Evolutionary conservation across 2,329 filamentous ascomycete genomes (phyloP), one percentile per base, ranked within the genome.

Genomic region (Phialophora chinensis): DNA sequence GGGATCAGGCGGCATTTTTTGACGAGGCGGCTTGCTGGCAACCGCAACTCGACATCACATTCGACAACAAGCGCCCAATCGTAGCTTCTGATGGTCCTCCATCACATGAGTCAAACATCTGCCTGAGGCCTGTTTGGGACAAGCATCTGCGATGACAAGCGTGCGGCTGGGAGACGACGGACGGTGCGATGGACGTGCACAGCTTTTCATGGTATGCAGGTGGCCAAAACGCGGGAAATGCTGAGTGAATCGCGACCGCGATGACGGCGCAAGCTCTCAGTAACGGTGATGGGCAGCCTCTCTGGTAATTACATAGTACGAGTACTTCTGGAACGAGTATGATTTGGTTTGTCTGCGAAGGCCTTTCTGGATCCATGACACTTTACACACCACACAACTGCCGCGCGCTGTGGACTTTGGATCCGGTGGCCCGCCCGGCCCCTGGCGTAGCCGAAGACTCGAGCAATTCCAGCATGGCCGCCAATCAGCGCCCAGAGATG

Each of bases 31-130:
- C 56, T 59, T 57, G 60, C 65, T 47, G 57, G 47, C 57, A 50
- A 35, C 20, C 38, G 50, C 44, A 42, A 49, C 25, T 58, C 53
- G 58, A 53, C 47, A 47, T 55, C 27, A 31, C 49, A 65, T 65
- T 61, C 59, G 63, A 56, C 38, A 58, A 27, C 38, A 29, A 58
- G 50, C 53, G 61, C 35, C 61, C 61, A 63, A 63, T 63, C 42
- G 54, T 42, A 33, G 42, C 38, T 35, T 10, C 44, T 42, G 54
- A 29, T 38, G 31, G 57, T 61, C 63, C 50, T 62, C 58, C 63
- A 65, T 65, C 63, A 65, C 63, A 52, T 52, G 52, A 49, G 52
- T 57, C 57, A 25, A 56, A 17, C 20, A 35, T 27, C 53, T 56
- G 63, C 52, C 23, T 44, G 35, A 62, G 57, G 52, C 63, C 42